phyloP scores from a whole-genome alignment of 2,329 filamentous ascomycete genomes.

The Ophiostoma angusticollis region DNA sequence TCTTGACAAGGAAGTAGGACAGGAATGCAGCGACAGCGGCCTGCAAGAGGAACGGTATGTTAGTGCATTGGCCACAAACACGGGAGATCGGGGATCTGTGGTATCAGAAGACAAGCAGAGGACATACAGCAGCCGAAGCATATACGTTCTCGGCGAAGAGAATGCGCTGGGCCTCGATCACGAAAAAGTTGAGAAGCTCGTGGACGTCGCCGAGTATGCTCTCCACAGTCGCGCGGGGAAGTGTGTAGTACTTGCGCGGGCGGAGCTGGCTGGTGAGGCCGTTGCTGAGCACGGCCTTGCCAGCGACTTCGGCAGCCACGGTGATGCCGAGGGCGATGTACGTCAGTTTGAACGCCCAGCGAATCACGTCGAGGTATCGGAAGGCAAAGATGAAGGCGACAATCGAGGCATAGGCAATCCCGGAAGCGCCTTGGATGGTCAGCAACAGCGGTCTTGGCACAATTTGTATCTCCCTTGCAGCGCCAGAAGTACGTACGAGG shows the following conservation, averaged over 20 bases:
- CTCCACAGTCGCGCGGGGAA: slow-evolving; percentile 50
- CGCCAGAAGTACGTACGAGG: slow-evolving; percentile 36
- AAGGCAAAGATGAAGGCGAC: slow-evolving; percentile 48
- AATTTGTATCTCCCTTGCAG: background rate
- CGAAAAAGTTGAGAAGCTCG: slow-evolving; percentile 59
- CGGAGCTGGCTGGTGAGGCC: slow-evolving; percentile 53
- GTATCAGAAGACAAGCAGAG: background rate
- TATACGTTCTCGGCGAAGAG: slow-evolving; percentile 54
- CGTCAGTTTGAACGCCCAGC: slow-evolving; percentile 52
- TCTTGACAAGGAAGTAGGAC: slow-evolving; percentile 56
- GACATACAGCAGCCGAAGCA: slow-evolving; percentile 45
- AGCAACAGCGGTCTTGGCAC: too few relatives aligned
- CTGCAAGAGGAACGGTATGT: slow-evolving; percentile 23
- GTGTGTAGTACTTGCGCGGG: slow-evolving; percentile 54
- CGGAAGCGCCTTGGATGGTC: slow-evolving; percentile 42
- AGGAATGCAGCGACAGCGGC: slow-evolving; percentile 48
- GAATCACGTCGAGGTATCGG: slow-evolving; percentile 53
- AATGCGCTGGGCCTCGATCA: slow-evolving; percentile 57
- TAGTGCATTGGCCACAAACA: slow-evolving; percentile 1
- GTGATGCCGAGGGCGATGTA: slow-evolving; percentile 50
- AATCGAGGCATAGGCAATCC: slow-evolving; percentile 47
- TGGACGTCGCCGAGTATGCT: slow-evolving; percentile 49
- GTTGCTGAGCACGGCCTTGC: slow-evolving; percentile 47
- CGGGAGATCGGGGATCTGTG: slow-evolving; percentile 10
- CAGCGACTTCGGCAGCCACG: slow-evolving; percentile 46